Base-by-base conservation (phyloP, 73 alveolate genomes). In the Blepharisma stoltei region DNA sequence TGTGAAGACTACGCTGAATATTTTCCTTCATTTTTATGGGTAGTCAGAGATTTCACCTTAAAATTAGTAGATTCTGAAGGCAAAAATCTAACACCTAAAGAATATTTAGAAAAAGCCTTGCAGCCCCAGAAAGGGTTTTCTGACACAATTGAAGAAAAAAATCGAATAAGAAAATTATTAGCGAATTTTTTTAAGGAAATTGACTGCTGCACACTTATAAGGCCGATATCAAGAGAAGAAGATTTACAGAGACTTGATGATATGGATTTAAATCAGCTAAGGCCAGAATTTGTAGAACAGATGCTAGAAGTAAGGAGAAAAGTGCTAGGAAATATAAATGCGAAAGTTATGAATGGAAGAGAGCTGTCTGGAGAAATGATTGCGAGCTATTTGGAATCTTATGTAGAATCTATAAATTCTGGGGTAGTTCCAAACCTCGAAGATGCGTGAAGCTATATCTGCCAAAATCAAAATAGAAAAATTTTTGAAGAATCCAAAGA, bases 1-100 rank as follows among this genome's bases (percentile, higher is more conserved):
- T 14, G 79, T 46, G 55, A 71, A 18, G 79, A 69, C 25, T 69
- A 69, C 27, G 55, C 79, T 11, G 27, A 89, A 76, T 92, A 95
- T 76, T 93, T 96, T 48, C 99, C 99, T 32, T 69, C 87, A 67
- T 90, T 97, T 80, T 92, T 95, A 83, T 97, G 99, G 99, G 99
- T 97, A 38, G 87, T 97, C 53, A 94, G 99, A 71, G 99, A 97
- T 81, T 97, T 95, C 83, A 94, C 97, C 38, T 90, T 97, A 18
- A 89, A 88, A 65, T 60, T 97, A 54, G 90, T 85, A 27, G 98
- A 95, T 70, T 88, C 83, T 48, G 78, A 69, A 69, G 79, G 79
- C 32, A 43, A 69, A 44, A 38, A 21, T 44, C 11, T 94, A 4
- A 85, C 97, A 4, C 88, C 98, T 1, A 92, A 93, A 78, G 97